Percentiles rank a stretch among this genome's conserved stretches.
These are phyloP conservation scores for Colletotrichum orchidophilum DNA, from an alignment of 2,329 filamentous ascomycete species.

Conservation along the genomic window DNA sequence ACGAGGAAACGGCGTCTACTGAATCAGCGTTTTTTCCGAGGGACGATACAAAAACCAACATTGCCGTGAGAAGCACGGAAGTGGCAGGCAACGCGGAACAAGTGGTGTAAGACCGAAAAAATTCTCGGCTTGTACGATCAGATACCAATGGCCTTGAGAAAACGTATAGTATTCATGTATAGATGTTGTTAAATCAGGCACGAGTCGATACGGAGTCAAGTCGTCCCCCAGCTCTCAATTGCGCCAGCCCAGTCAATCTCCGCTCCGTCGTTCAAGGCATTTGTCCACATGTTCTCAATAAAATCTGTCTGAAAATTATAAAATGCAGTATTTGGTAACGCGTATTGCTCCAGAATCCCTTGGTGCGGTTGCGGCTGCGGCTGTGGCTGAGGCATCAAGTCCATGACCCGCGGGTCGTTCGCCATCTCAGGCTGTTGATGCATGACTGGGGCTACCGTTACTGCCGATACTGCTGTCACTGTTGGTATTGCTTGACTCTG, in stretches of 20 bases:
- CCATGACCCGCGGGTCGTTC: background rate
- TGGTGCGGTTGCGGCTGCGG: background rate
- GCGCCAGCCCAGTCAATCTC: slow-evolving; percentile 22
- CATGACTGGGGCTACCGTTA: background rate
- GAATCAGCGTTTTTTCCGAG: background rate
- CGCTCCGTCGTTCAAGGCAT: slow-evolving; percentile 20
- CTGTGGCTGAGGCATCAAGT: background rate
- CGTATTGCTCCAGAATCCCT: slow-evolving; percentile 8
- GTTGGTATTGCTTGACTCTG: background rate
- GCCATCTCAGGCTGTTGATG: background rate
- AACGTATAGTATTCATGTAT: background rate
- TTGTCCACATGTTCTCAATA: slow-evolving; percentile 20
- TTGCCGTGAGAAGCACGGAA: background rate
- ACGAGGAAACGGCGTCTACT: background rate
- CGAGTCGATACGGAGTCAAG: background rate
- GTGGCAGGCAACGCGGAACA: background rate
- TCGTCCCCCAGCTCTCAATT: slow-evolving; percentile 7
- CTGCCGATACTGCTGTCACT: background rate
- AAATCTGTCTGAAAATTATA: slow-evolving; percentile 21
- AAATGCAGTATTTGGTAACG: slow-evolving; percentile 7
- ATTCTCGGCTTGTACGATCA: background rate
- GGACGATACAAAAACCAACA: background rate
- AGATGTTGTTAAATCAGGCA: background rate
- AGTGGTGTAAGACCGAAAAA: background rate
- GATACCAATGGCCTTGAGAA: background rate